Evolutionary conservation across 164 flowering plant genomes (phyloP).

Genomic region (Cinnamomum micranthum): DNA sequence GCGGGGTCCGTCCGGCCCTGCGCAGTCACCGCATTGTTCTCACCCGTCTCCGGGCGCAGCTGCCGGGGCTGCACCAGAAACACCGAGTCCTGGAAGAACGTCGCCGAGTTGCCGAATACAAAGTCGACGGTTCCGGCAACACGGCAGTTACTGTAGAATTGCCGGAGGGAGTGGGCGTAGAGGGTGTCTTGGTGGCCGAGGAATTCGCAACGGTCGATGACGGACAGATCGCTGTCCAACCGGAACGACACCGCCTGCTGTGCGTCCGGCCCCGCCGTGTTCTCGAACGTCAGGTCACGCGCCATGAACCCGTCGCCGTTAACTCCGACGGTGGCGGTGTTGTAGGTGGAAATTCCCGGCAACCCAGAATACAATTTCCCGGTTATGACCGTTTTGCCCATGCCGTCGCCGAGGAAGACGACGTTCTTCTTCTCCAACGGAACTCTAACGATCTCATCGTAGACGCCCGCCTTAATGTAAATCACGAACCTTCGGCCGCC

Average conservation of each 20-base stretch:
- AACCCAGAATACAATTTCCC: slow-evolving; percentile 49
- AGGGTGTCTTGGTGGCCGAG: slow-evolving; percentile 25
- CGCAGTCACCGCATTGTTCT: slow-evolving; percentile 16
- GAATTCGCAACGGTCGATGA: slow-evolving; percentile 16
- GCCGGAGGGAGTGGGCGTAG: slow-evolving; percentile 23
- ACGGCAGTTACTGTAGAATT: slow-evolving; percentile 17
- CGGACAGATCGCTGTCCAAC: slow-evolving; percentile 13
- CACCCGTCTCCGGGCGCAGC: slow-evolving; percentile 12
- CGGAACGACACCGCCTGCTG: slow-evolving; percentile 24
- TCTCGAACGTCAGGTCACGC: slow-evolving; percentile 14
- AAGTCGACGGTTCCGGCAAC: slow-evolving; percentile 17
- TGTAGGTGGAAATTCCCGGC: slow-evolving; percentile 65
- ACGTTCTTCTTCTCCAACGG: slow-evolving; percentile 69
- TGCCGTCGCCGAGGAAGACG: slow-evolving; percentile 86
- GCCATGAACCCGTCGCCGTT: slow-evolving; percentile 27
- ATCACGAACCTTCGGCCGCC: slow-evolving; percentile 48
- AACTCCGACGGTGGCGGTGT: slow-evolving; percentile 57
- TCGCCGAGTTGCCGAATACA: slow-evolving; percentile 23
- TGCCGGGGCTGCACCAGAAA: slow-evolving; percentile 17
- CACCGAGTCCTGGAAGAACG: slow-evolving; percentile 12
- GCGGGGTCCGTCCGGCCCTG: slow-evolving; percentile 75
- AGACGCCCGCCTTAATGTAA: slow-evolving; percentile 63
- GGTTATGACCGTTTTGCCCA: slow-evolving; percentile 86
- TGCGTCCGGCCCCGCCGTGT: slow-evolving; percentile 20
- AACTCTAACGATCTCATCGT: slow-evolving; percentile 69